Evolutionary conservation across 176 grass and related monocot species (phyloP).

Genomic region (Guadua angustifolia): DNA sequence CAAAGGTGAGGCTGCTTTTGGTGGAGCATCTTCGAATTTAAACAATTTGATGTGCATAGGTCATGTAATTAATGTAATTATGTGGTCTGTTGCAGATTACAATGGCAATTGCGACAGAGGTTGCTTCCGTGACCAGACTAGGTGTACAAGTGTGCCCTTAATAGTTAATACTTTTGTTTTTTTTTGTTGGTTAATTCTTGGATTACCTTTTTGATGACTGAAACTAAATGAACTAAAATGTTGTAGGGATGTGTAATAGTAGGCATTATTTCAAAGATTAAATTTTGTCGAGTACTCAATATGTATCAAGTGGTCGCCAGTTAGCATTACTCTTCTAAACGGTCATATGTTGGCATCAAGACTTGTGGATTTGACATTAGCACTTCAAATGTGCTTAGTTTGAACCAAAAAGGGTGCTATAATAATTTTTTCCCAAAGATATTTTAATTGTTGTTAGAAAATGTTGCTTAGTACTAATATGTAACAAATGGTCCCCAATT

Average conservation of each 20-base stretch:
- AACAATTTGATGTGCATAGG: neutral
- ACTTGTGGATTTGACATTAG: no score
- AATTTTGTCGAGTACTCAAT: no score
- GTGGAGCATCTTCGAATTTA: constrained; percentile 3
- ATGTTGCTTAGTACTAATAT: no score
- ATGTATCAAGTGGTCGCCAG: no score
- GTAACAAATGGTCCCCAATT: no score
- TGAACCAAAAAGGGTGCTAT: no score
- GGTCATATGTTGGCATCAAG: no score
- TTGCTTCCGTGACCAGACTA: constrained; percentile 90
- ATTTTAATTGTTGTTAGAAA: no score
- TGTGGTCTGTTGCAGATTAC: constrained; percentile 64
- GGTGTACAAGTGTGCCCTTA: constrained; percentile 76
- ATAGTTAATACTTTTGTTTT: neutral
- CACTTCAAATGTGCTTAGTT: no score
- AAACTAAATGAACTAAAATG: constrained; percentile 13
- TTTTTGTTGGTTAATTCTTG: neutral
- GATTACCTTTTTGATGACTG: constrained; percentile 9
- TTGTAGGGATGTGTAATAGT: neutral
- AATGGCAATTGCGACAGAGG: constrained; percentile 97
- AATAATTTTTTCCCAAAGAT: no score
- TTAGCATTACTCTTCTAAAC: no score
- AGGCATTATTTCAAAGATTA: constrained; percentile 16
- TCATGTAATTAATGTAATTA: constrained; percentile 22
- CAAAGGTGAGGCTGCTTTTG: constrained; percentile 63